These are phyloP conservation scores for Cardamine chenopodiifolia DNA, from an alignment of 345 rosid genomes.

Conservation along the genomic window DNA sequence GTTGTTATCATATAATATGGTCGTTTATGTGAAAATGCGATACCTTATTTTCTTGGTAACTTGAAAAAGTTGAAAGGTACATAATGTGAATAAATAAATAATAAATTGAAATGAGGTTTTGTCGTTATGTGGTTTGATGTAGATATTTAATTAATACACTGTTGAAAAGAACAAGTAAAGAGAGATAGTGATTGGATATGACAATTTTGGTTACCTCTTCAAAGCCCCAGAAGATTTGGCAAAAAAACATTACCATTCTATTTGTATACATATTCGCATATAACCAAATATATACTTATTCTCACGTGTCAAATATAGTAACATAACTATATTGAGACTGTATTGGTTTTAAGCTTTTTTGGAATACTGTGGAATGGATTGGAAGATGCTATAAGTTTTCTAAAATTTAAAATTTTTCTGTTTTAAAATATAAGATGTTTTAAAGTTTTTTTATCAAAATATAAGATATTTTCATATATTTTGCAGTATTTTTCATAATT, in stretches of 20 bases:
- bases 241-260: slow-evolving; percentile 16
- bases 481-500: too few species aligned
- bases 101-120: slow-evolving; percentile 1
- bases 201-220: slow-evolving; percentile 44
- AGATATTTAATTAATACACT: not conserved
- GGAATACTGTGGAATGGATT: not conserved
- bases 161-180: slow-evolving; percentile 30
- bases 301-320: slow-evolving; percentile 33
- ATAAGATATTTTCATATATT: too few species aligned
- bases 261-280: slow-evolving; percentile 23
- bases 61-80: slow-evolving; percentile 23
- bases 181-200: slow-evolving; percentile 37
- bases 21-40: slow-evolving; percentile 3
- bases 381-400: not conserved
- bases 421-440: too few species aligned
- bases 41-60: not conserved
- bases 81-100: slow-evolving; percentile 3
- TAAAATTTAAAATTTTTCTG: too few species aligned
- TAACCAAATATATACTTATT: slow-evolving; percentile 4
- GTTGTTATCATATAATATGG: not conserved
- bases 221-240: slow-evolving; percentile 25
- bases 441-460: too few species aligned
- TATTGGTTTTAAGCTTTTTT: slow-evolving; percentile 1
- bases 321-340: not conserved
- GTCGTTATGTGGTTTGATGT: slow-evolving; percentile 7